Evolutionary conservation across 805 yeast species (phyloP).

Genomic region (Nakazawaea peltata): DNA sequence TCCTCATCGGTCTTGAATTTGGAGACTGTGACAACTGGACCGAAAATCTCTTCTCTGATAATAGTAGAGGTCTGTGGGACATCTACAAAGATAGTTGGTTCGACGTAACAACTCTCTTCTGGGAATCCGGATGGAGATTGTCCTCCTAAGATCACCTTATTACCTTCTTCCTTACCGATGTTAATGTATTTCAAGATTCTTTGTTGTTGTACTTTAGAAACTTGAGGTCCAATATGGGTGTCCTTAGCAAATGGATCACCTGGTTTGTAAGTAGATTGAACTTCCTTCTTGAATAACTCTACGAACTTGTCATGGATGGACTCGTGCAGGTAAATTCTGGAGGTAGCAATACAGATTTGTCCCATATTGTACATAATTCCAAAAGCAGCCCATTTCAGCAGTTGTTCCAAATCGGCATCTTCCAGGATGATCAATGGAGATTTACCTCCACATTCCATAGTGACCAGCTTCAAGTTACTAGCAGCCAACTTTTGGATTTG

Average conservation of each 20-base stretch:
- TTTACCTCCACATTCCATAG: conserved; percentile 57
- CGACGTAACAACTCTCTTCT: conserved; percentile 55
- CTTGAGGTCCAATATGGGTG: conserved; percentile 68
- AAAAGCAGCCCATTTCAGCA: conserved; percentile 39
- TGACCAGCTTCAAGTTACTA: conserved; percentile 44
- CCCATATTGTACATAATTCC: conserved; percentile 41
- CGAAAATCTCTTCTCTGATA: conserved; percentile 69
- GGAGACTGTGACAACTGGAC: conserved; percentile 67
- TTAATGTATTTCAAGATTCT: conserved; percentile 63
- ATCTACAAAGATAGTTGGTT: conserved; percentile 68
- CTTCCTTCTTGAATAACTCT: conserved; percentile 27
- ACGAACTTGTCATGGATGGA: conserved; percentile 32
- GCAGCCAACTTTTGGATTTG: conserved; percentile 64
- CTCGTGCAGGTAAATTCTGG: conserved; percentile 37
- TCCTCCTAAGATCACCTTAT: conserved; percentile 62
- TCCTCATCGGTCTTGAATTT: conserved; percentile 62
- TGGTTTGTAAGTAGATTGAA: conserved; percentile 39
- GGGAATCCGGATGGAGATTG: conserved; percentile 37
- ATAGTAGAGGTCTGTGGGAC: conserved; percentile 58
- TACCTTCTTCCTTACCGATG: conserved; percentile 63
- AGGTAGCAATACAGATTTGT: conserved; percentile 40
- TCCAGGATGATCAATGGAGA: conserved; percentile 44
- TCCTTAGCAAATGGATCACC: conserved; percentile 64
- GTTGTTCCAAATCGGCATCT: conserved; percentile 47
- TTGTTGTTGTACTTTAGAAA: conserved; percentile 55